Percentiles rank a stretch among this genome's conserved stretches.
phyloP scores from a whole-genome alignment of 768 basidiomycete species.

The Podaxis sp. region DNA sequence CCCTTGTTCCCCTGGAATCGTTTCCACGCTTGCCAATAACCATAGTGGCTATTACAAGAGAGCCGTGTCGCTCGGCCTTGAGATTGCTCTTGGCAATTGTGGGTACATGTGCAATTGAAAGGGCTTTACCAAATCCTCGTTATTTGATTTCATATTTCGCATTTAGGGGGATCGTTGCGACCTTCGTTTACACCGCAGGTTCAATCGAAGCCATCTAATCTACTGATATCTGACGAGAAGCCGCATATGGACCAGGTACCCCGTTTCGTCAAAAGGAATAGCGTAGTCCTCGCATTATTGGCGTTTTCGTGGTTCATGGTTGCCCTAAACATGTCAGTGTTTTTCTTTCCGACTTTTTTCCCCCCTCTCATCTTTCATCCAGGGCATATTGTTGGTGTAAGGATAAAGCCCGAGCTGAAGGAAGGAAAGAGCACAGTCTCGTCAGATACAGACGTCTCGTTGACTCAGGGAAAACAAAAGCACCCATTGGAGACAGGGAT shows the following conservation, averaged over 20 bases:
- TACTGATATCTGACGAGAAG: background rate
- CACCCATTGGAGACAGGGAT: slow-evolving; percentile 10
- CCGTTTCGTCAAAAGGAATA: slow-evolving; percentile 1
- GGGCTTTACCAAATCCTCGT: background rate
- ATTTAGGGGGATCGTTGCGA: slow-evolving; percentile 2
- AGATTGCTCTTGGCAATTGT: slow-evolving; percentile 3
- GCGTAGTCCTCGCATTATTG: background rate
- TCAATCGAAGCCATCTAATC: background rate
- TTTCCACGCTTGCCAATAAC: slow-evolving; percentile 7
- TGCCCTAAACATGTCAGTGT: background rate
- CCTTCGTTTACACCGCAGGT: slow-evolving; percentile 11
- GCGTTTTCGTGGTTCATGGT: slow-evolving; percentile 7
- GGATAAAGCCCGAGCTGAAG: slow-evolving; percentile 8
- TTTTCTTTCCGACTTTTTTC: background rate
- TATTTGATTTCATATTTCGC: background rate
- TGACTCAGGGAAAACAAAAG: slow-evolving; percentile 6
- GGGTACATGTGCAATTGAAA: background rate
- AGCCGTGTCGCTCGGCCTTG: background rate
- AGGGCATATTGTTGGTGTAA: slow-evolving; percentile 7
- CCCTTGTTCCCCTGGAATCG: background rate
- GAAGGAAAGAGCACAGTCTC: background rate
- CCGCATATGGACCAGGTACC: slow-evolving; percentile 1
- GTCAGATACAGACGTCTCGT: background rate
- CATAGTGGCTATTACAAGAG: slow-evolving; percentile 9
- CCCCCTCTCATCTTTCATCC: background rate